These are phyloP conservation scores for Nothophoma quercina DNA, from an alignment of 2,329 filamentous ascomycete species.

Conservation along the genomic window DNA sequence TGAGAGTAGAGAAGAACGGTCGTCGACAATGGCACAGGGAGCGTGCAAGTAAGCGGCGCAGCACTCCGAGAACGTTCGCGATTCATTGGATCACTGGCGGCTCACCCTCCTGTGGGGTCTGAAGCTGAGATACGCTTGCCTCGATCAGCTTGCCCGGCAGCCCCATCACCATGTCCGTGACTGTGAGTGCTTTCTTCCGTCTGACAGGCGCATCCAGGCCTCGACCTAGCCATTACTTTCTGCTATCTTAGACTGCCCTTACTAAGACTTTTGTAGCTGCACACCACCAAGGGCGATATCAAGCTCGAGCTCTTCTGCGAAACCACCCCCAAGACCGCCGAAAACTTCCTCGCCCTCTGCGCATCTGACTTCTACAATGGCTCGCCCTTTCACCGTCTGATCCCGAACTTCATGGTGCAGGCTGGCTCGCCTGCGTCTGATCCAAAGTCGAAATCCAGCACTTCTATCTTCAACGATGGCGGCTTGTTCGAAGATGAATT, in stretches of 20 bases:
- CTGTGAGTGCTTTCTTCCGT: slow-evolving; percentile 39
- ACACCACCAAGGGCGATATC: slow-evolving; percentile 87
- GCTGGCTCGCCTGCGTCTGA: slow-evolving; percentile 66
- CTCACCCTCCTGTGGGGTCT: slow-evolving; percentile 11
- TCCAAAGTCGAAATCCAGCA: slow-evolving; percentile 67
- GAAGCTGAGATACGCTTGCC: slow-evolving; percentile 12
- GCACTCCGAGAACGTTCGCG: background rate
- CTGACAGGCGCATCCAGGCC: slow-evolving; percentile 7
- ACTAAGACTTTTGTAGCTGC: slow-evolving; percentile 59
- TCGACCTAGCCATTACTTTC: background rate
- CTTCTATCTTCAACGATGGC: slow-evolving; percentile 70
- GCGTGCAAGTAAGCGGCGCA: slow-evolving; percentile 13
- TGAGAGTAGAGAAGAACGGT: no score
- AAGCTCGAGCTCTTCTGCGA: slow-evolving; percentile 98
- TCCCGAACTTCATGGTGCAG: slow-evolving; percentile 83
- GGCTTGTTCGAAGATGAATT: slow-evolving; percentile 81
- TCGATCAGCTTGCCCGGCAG: slow-evolving; percentile 2
- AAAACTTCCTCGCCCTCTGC: slow-evolving; percentile 90
- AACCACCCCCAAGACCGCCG: slow-evolving; percentile 88
- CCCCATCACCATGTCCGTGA: slow-evolving; percentile 56
- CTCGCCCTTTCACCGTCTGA: slow-evolving; percentile 81
- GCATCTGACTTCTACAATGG: slow-evolving; percentile 78
- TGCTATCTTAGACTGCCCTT: no score
- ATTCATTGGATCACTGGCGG: slow-evolving; percentile 3
- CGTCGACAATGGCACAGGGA: slow-evolving; percentile 12